Base-by-base conservation (phyloP, 2,329 filamentous ascomycete genomes). In the Massarina eburnea region DNA sequence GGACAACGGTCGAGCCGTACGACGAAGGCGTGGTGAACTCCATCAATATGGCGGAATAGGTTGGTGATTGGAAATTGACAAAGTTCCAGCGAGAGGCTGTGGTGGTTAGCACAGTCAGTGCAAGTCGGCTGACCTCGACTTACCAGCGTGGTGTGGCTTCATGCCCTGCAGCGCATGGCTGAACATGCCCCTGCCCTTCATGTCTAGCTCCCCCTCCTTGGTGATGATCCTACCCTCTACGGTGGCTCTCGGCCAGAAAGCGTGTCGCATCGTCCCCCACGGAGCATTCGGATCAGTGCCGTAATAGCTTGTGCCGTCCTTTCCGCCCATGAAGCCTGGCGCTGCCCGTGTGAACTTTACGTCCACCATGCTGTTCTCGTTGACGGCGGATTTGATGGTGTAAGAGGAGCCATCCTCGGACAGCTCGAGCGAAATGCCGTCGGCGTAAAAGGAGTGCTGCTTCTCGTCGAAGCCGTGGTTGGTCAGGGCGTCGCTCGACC, bases 91-190 rank as follows among this genome's bases (percentile, higher is more conserved):
- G 84, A 22, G 88, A 84, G 51, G 92, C 84, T 82, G 35, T 9
- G 2, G 26, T 12, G 4, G 32, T 66, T 26, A 66, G 57, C 36
- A 8, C 7, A 10, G 14, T 18, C 12, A 8, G 37, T 29, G 18
- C 14, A 20, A 41, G 19, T 20, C 8, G 20, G 35, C 9, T n/a
- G 20, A 10, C 27, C 3, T 6, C 17, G 18, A 61, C 74, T 61
- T 75, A 84, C 81, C 91, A 48, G 91, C 88, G 69, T 99, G 95
- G 71, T 99, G 94, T 32, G 94, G 94, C 80, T 99, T 99, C 92
- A 97, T 97, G 69, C 91, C 94, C 75, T 97, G 94, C 40, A 97
- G 76, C 32, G 90, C 91, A 70, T 94, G 87, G 56, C 86, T 79
- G 73, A 91, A 92, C 62, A 95, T 76, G 24, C 85, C 91, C 52